Evolutionary conservation across 2,329 filamentous ascomycete genomes (phyloP).

Genomic region (Ambrosiella xylebori): DNA sequence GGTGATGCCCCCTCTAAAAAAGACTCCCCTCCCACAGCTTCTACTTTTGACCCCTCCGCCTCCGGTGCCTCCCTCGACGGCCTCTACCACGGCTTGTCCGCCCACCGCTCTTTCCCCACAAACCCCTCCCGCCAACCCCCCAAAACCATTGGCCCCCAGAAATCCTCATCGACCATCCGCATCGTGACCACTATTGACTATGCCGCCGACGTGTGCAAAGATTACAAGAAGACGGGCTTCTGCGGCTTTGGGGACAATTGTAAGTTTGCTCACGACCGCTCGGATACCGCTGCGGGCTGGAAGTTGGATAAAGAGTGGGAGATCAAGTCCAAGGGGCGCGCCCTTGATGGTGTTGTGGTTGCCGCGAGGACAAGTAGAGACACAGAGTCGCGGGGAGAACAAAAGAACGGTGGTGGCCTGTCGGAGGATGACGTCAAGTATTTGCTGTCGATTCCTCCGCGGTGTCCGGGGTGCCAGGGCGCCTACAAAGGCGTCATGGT

Average conservation of each 20-base stretch:
- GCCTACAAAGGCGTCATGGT: constrained; percentile 65
- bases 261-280: constrained; percentile 61
- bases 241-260: constrained; percentile 53
- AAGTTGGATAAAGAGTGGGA: constrained; percentile 94
- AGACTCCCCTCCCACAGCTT: constrained; percentile 22
- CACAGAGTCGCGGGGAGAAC: constrained; percentile 11
- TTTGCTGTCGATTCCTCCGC: constrained; percentile 73
- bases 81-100: constrained; percentile 24
- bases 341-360: constrained; percentile 41
- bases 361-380: constrained; percentile 37
- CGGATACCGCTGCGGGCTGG: constrained; percentile 83
- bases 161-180: constrained; percentile 74
- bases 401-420: constrained; percentile 21
- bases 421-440: constrained; percentile 46
- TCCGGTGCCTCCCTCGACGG: too few species aligned
- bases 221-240: constrained; percentile 68
- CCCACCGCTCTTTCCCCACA: constrained; percentile 51
- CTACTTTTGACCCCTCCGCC: constrained; percentile 25
- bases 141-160: constrained; percentile 55
- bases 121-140: constrained; percentile 52
- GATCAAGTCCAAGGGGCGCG: constrained; percentile 53
- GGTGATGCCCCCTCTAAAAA: constrained; percentile 38
- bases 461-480: constrained; percentile 69
- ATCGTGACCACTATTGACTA: constrained; percentile 85
- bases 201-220: constrained; percentile 86